Evolutionary conservation across 2,329 filamentous ascomycete genomes (phyloP).

Genomic region (Nigrograna mackinnonii): DNA sequence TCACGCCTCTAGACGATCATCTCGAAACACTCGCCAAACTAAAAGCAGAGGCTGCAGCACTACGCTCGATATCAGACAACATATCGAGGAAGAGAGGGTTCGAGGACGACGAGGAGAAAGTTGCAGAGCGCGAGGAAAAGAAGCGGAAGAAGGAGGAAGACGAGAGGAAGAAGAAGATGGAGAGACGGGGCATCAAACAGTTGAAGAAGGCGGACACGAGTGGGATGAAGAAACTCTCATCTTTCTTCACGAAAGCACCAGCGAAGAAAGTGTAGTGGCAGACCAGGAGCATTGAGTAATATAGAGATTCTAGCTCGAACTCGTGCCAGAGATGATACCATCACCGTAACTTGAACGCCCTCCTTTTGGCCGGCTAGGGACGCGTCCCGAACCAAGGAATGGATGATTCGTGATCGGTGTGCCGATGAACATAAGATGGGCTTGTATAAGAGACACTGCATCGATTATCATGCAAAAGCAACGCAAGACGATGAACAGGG

Average conservation of each 20-base stretch:
- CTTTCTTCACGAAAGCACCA: conserved; percentile 79
- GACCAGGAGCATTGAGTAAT: no score
- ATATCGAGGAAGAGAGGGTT: conserved; percentile 64
- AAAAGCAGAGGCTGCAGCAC: conserved; percentile 70
- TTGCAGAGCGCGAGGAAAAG: conserved; percentile 70
- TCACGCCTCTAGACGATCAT: conserved; percentile 72
- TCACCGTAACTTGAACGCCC: no score
- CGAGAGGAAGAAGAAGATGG: conserved; percentile 79
- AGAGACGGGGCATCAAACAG: conserved; percentile 76
- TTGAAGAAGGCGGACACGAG: conserved; percentile 87
- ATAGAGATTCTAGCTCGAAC: no score
- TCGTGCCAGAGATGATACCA: no score
- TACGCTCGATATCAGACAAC: conserved; percentile 71
- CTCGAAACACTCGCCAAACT: conserved; percentile 67
- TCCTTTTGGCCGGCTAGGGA: no score
- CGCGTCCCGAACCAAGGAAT: no score
- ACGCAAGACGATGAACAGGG: no score
- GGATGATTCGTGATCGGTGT: no score
- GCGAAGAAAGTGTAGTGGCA: conserved; percentile 21
- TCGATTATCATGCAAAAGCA: no score
- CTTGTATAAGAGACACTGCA: no score
- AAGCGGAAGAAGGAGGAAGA: conserved; percentile 86
- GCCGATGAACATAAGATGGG: no score
- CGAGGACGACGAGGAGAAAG: conserved; percentile 66
- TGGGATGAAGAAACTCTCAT: conserved; percentile 97